Evolutionary conservation across 305 asterid genomes (phyloP).

Genomic region (Fraxinus platypoda): DNA sequence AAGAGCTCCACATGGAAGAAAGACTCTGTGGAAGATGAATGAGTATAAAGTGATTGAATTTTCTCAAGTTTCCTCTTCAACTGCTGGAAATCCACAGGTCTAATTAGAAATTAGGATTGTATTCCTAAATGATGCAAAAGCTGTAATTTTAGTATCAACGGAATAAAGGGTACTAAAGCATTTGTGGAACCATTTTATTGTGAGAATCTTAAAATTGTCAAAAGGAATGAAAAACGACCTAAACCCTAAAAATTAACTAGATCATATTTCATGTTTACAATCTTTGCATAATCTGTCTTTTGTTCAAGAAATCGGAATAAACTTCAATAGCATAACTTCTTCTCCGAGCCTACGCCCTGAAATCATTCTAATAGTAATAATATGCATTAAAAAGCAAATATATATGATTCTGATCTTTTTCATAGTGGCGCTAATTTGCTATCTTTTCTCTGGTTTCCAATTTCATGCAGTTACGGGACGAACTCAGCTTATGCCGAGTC

Average conservation of each 20-base stretch:
- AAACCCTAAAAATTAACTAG: too few relatives aligned
- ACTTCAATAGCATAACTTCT: too few relatives aligned
- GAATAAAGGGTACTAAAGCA: too few relatives aligned
- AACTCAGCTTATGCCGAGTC: constrained; percentile 25
- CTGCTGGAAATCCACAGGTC: constrained; percentile 16
- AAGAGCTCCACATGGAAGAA: constrained; percentile 28
- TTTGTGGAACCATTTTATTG: too few relatives aligned
- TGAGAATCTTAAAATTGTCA: too few relatives aligned
- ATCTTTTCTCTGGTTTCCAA: neutral
- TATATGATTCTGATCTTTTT: neutral
- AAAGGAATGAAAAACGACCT: too few relatives aligned
- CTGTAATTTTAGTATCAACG: too few relatives aligned
- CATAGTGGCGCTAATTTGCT: neutral
- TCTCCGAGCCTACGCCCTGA: neutral
- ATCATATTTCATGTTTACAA: too few relatives aligned
- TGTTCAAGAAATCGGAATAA: too few relatives aligned
- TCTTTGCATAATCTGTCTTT: too few relatives aligned
- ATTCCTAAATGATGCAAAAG: neutral
- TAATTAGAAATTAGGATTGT: neutral
- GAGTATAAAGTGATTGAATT: constrained; percentile 21
- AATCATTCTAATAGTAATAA: neutral
- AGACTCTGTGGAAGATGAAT: constrained; percentile 34
- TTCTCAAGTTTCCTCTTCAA: constrained; percentile 6
- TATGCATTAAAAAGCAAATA: neutral
- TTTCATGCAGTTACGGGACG: constrained; percentile 18